Evolutionary conservation across 495 filamentous ascomycete species (phyloP).

Genomic region (Penicillium maclennaniae): DNA sequence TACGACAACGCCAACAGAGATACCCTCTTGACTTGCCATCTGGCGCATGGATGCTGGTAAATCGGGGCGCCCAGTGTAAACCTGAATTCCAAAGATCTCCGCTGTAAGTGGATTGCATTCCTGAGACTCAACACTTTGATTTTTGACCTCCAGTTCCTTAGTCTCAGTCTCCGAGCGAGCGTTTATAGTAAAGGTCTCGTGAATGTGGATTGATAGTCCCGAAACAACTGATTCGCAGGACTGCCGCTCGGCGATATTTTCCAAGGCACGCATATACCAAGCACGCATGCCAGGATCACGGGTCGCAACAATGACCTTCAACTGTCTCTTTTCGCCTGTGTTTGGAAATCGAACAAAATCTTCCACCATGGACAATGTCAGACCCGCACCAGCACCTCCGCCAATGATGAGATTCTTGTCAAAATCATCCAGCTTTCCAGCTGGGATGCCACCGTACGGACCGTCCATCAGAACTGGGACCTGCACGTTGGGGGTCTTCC

Average conservation of each 20-base stretch:
- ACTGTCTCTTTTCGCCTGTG: neutral
- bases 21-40: slow-evolving; percentile 3
- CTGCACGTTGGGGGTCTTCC: slow-evolving; percentile 20
- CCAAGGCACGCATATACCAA: slow-evolving; percentile 23
- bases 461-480: slow-evolving; percentile 38
- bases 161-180: neutral
- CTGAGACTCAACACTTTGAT: slow-evolving; percentile 3
- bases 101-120: slow-evolving; percentile 4
- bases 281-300: slow-evolving; percentile 21
- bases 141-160: neutral
- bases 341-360: slow-evolving; percentile 16
- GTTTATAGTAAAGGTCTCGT: slow-evolving; percentile 9
- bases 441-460: slow-evolving; percentile 39
- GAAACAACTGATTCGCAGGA: slow-evolving; percentile 3
- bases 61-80: slow-evolving; percentile 14
- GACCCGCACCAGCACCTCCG: slow-evolving; percentile 47
- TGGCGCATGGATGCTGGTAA: slow-evolving; percentile 4
- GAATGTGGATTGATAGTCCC: slow-evolving; percentile 15
- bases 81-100: slow-evolving; percentile 14
- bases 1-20: slow-evolving; percentile 15
- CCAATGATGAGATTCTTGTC: slow-evolving; percentile 40
- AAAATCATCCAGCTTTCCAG: slow-evolving; percentile 13
- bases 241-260: slow-evolving; percentile 17
- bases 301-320: slow-evolving; percentile 26
- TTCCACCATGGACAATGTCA: slow-evolving; percentile 40